Conservation (phyloP, 2,329 filamentous ascomycete species). For the Fusarium tjaetaba region DNA sequence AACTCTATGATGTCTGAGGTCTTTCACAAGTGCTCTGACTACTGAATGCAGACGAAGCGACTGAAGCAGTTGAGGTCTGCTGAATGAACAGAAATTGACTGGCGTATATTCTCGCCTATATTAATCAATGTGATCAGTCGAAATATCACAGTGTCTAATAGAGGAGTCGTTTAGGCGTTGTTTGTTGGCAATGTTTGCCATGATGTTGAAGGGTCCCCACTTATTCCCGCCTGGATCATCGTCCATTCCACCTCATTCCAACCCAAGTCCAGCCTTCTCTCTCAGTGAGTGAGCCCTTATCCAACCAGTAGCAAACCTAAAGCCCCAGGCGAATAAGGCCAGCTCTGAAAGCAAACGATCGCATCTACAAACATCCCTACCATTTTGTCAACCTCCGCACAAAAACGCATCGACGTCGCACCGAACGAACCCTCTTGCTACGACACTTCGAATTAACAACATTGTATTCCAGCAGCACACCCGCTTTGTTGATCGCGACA, state of each 20-base stretch:
- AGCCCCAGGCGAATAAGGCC: conserved; percentile 29
- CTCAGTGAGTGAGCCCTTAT: conserved; percentile 33
- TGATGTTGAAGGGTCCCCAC: conserved; percentile 52
- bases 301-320: conserved; percentile 36
- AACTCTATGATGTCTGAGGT: background rate
- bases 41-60: too few species aligned
- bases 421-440: conserved; percentile 23
- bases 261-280: conserved; percentile 34
- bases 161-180: background rate
- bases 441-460: conserved; percentile 27
- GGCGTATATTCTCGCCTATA: conserved; percentile 28
- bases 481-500: conserved; percentile 38
- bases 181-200: conserved; percentile 32
- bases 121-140: background rate
- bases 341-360: conserved; percentile 32
- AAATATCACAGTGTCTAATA: background rate
- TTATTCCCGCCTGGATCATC: conserved; percentile 49
- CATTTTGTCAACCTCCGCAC: conserved; percentile 39
- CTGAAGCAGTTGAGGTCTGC: background rate
- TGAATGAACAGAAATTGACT: fast-evolving
- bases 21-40: too few species aligned
- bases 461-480: conserved; percentile 2
- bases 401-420: conserved; percentile 34
- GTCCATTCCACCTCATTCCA: conserved; percentile 30
- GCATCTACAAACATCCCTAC: conserved; percentile 33